Evolutionary conservation across 1,284 basidiomycete species (phyloP).

Genomic region (Boletus smithii): DNA sequence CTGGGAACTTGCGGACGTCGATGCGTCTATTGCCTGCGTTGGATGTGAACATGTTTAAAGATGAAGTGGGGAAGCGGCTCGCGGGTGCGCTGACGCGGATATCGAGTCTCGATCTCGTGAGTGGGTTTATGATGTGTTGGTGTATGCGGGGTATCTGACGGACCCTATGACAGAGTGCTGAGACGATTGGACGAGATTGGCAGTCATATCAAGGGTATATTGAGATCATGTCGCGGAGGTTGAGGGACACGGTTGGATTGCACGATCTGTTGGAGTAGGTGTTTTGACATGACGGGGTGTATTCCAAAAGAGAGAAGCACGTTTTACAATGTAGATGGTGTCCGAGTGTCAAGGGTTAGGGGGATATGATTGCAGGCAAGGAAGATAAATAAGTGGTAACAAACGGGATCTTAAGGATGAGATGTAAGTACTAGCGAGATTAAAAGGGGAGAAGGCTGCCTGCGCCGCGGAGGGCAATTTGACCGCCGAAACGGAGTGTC

Average conservation of each 20-base stretch:
- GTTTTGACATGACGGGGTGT: too few relatives aligned
- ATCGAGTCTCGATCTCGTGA: constrained; percentile 49
- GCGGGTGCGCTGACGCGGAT: constrained; percentile 50
- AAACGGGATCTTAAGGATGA: too few relatives aligned
- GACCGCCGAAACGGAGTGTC: constrained; percentile 79
- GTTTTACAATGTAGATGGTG: too few relatives aligned
- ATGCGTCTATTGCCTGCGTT: constrained; percentile 55
- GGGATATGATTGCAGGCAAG: too few relatives aligned
- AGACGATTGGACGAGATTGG: constrained; percentile 47
- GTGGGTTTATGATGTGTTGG: constrained; percentile 17
- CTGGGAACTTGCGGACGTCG: constrained; percentile 39
- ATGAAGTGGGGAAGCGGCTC: constrained; percentile 53
- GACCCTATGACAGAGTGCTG: constrained; percentile 34
- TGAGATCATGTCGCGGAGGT: constrained; percentile 64
- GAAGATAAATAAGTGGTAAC: too few relatives aligned
- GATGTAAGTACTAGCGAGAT: too few relatives aligned
- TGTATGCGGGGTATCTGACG: too few relatives aligned
- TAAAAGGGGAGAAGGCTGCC: constrained; percentile 75
- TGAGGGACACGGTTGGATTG: constrained; percentile 59
- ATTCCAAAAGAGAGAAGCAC: too few relatives aligned
- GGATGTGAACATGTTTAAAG: constrained; percentile 50
- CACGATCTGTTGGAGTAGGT: constrained; percentile 36
- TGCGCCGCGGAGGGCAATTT: constrained; percentile 79
- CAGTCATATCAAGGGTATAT: constrained; percentile 60
- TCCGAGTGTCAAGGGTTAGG: too few relatives aligned